phyloP scores from a whole-genome alignment of 345 rosid species.

The Eucalyptus guilfoylei region DNA sequence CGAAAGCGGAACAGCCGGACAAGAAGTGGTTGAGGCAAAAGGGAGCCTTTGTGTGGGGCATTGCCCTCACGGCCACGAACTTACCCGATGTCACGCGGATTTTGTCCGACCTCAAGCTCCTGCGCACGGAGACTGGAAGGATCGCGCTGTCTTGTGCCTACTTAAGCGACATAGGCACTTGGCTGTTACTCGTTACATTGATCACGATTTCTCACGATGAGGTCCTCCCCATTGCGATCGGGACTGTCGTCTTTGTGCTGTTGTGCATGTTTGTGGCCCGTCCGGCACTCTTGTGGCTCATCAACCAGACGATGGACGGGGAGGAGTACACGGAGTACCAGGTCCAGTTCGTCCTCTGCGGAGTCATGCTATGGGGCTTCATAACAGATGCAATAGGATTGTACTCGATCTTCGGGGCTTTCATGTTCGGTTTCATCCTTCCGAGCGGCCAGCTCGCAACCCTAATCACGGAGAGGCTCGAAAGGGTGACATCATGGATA shows the following conservation, averaged over 20 bases:
- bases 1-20: background rate
- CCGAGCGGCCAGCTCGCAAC: conserved; percentile 23
- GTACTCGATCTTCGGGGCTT: conserved; percentile 47
- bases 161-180: conserved; percentile 30
- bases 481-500: conserved; percentile 21
- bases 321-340: conserved; percentile 21
- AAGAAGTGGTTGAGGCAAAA: conserved; percentile 1
- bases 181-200: conserved; percentile 26
- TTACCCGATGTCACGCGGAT: conserved; percentile 41
- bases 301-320: conserved; percentile 2
- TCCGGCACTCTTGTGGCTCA: conserved; percentile 25
- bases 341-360: conserved; percentile 25
- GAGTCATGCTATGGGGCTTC: conserved; percentile 26
- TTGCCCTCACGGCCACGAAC: conserved; percentile 45
- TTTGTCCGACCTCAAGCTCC: conserved; percentile 57
- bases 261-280: conserved; percentile 19
- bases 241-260: conserved; percentile 10
- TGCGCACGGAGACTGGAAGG: conserved; percentile 44
- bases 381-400: conserved; percentile 39
- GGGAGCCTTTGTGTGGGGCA: conserved; percentile 25
- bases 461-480: conserved; percentile 25
- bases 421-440: conserved; percentile 50
- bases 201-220: background rate
- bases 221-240: background rate
- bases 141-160: conserved; percentile 37